Base-by-base conservation (phyloP, 495 filamentous ascomycete genomes). In the Echria macrotheca region DNA sequence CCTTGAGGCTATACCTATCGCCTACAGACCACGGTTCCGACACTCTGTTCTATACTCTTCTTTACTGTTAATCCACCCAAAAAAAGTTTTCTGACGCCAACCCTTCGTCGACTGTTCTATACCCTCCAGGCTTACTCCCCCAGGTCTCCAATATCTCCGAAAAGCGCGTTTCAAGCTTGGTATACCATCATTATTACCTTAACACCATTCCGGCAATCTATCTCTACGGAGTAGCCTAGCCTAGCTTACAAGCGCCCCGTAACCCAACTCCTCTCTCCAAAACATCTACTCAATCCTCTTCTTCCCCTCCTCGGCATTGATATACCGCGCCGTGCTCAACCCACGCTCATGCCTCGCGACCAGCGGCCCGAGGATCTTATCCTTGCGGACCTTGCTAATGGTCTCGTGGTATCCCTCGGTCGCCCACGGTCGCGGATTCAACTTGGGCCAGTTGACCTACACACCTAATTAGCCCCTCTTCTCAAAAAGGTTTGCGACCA, bases 391-490 rank as follows among this genome's bases (percentile, higher is more conserved):
- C 58, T 84, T 81, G 59, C 71, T 74, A 57, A 95, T 78, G 19
- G 89, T 84, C 60, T 97, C 91, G 52, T 91, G 84, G 56, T 90
- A 93, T 8, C 89, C 87, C 63, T 98, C 94, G 1, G 78, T 78
- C 1, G 86, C 91, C 68, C 81, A 91, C 3, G 84, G 78, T 6
- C 88, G 83, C 5, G 87, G 87, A 55, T 93, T 95, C 4, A 98
- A 78, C 61, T 93, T 95, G 14, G 93, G 93, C 93, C 93, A 98
- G 68, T 91, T 94, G 23, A 98, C 89, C 89, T 95, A n/a, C 17
- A 14, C n/a, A n/a, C n/a, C n/a, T n/a, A n/a, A n/a, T n/a, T n/a
- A n/a, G n/a, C n/a, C n/a, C n/a, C n/a, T n/a, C n/a, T n/a, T n/a
- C n/a, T n/a, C n/a, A n/a, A n/a, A n/a, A n/a, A n/a, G n/a, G n/a